Evolutionary conservation across 495 filamentous ascomycete species (phyloP), one percentile per base, ranked within the genome.

Genomic region (Penicillium fimorum): DNA sequence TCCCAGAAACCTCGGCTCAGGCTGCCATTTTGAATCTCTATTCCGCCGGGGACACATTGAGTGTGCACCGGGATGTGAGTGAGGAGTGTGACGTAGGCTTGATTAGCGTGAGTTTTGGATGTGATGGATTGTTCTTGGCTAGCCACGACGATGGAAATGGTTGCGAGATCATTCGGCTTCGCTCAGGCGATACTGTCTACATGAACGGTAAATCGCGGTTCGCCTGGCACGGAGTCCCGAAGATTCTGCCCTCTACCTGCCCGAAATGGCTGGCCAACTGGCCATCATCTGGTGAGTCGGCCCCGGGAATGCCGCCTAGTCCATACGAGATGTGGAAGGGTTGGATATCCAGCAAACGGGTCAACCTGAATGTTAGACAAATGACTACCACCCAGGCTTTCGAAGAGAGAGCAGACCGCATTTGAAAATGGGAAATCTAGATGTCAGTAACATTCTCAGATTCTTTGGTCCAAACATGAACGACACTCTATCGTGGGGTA

Each of bases 201-300:
- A 94, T 96, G 89, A 83, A 82, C 47, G 82, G 88, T 35, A 78
- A 83, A 50, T 84, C 88, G 9, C 74, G 92, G 47, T 92, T 89
- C 71, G 94, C 92, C 12, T 97, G 92, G 94, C 92, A 97, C 75
- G 91, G 88, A 4, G 92, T 97, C 12, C 92, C 93, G 5, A 89
- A 88, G 62, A 84, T 96, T 25, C 46, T 96, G 22, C 79, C 82
- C 24, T 81, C 75, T 17, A 96, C 87, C 1, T 96, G 91, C 73
- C 93, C 92, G 0, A 71, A 69, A 2, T 88, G 82, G 73, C 67
- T 97, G 50, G 75, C 78, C 55, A 73, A 87, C 44, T 97, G 92
- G 92, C 94, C 92, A 18, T 84, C 78, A 2, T 24, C 41, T 13
- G 71, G 72, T 35, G 71, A 68, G 4, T 55, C 60, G 18, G 51